Evolutionary conservation across 352 stramenopile species (phyloP), one percentile per base, ranked within the genome.

Genomic region (Phytopythium litorale): DNA sequence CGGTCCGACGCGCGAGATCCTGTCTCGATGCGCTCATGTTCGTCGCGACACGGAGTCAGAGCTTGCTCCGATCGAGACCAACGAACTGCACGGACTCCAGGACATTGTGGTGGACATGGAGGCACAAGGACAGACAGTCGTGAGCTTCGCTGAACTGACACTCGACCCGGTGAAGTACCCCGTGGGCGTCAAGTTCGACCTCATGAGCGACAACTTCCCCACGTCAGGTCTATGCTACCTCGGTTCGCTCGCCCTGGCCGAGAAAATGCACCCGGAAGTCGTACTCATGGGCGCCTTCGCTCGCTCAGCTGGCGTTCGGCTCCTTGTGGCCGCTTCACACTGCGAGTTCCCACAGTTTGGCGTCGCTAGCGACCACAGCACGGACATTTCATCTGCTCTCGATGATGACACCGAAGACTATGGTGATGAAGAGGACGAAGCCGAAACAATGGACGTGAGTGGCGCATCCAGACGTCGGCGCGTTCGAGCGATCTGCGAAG

Each of bases 161-260:
- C 56, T 87, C 33, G 72, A 84, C 53, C 74, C 72, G 19, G 62
- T 49, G 7, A 51, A 65, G 38, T 86, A 80, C 45, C 73, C 74
- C 1, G 77, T 84, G 1, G 74, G 70, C 7, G 59, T 81, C 45
- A 72, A 80, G 56, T 87, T 87, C 37, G 75, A 82, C 64, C 82
- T 87, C 42, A 60, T 71, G 23, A 72, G 68, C 18, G 76, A 79
- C 66, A 82, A 81, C 53, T 87, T 87, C 28, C 74, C 77, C 6
- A 87, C 77, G 18, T 84, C 72, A 6, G 79, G 71, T 21, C 78
- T 87, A 63, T 76, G 73, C 60, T 86, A 86, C 60, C 63, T 86
- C 32, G 77, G 77, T 13, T 82, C 77, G 9, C 56, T 86, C 7
- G 77, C 72, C 0, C 58, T 86, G 4, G 61, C 80, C 19, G 77